A percentile compares a stretch with the other conserved stretches of the same genome.
phyloP scores from a whole-genome alignment of 1,284 basidiomycete genomes.

The Cryptococcus amylolentus region DNA sequence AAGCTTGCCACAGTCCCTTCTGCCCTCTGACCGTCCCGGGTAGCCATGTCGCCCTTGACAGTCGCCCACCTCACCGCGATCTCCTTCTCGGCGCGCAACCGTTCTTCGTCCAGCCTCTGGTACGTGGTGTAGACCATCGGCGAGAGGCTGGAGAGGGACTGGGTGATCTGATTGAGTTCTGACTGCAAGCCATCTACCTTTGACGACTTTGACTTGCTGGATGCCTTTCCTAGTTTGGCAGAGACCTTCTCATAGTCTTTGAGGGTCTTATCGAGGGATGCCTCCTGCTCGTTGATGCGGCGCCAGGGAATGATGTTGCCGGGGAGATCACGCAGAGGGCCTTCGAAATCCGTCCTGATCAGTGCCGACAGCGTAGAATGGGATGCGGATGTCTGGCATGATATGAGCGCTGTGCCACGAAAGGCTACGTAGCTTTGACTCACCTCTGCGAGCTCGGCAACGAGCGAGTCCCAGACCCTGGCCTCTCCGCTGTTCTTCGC shows the following conservation, averaged over 20 bases:
- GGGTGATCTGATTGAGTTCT: slow-evolving; percentile 38
- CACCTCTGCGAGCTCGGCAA: slow-evolving; percentile 46
- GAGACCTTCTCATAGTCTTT: slow-evolving; percentile 46
- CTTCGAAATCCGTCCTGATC: slow-evolving; percentile 40
- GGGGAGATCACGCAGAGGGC: slow-evolving; percentile 41
- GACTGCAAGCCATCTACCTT: slow-evolving; percentile 34
- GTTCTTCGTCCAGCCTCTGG: slow-evolving; percentile 44
- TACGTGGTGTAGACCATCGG: slow-evolving; percentile 46
- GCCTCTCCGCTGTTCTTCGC: slow-evolving; percentile 37
- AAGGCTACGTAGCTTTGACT: slow-evolving; percentile 6
- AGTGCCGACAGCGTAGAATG: slow-evolving; percentile 39
- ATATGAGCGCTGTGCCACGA: not conserved
- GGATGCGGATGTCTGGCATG: slow-evolving; percentile 34
- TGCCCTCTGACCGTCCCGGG: slow-evolving; percentile 39
- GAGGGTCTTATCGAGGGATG: slow-evolving; percentile 43
- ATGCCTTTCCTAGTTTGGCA: slow-evolving; percentile 45
- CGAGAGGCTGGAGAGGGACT: slow-evolving; percentile 31
- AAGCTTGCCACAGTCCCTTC: slow-evolving; percentile 38
- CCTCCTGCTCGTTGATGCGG: slow-evolving; percentile 39
- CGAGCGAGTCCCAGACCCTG: slow-evolving; percentile 39
- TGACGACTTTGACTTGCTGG: slow-evolving; percentile 41
- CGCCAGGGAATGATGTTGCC: slow-evolving; percentile 42
- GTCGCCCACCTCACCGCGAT: slow-evolving; percentile 48
- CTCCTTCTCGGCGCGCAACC: slow-evolving; percentile 46
- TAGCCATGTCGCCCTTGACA: slow-evolving; percentile 41